Base-by-base conservation (phyloP, 768 basidiomycete genomes). In the Cyclocybe cylindracea region DNA sequence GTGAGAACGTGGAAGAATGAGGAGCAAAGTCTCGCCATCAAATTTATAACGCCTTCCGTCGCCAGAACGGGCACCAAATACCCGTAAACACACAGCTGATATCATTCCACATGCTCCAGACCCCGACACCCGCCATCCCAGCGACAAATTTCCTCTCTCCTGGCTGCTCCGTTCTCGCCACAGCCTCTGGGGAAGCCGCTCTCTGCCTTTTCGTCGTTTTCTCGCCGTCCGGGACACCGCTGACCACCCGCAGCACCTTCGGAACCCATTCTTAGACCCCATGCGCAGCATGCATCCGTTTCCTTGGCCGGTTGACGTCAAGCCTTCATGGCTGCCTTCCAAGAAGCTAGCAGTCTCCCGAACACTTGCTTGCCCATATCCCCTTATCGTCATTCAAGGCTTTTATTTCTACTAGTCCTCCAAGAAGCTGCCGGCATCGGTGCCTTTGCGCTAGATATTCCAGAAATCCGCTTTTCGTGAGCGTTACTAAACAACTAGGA, bases 1-100 rank as follows among this genome's bases (percentile, higher is more conserved):
- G 53, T 48, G 56, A 57, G 51, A 54, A 57, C 56, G 56, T 61
- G 55, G 54, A 56, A 52, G 53, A 57, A 61, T 54, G 46, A 61
- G 49, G 59, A 64, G 24, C 24, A 54, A 51, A 45, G 33, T n/a
- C 43, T 52, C 38, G 41, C 48, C 61, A 62, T 58, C 57, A 60
- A 61, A 57, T 62, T 64, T 57, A 62, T 62, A 51, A 46, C 55
- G 56, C 55, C 57, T 54, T 52, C 42, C 51, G 53, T 56, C 52
- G 54, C 55, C 57, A 53, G 62, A 66, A 64, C 62, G 58, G 46
- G 18, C 10, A 14, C 46, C 46, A 48, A 48, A 48, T 48, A 48
- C 31, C 19, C 10, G 36, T 19, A 29, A 45, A 48, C 37, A 48
- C 18, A n/a, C 39, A 24, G 24, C 24, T 24, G 24, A 24, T 39